Evolutionary conservation across 345 rosid species (phyloP), one percentile per base, ranked within the genome.

Genomic region (Laguncularia racemosa): DNA sequence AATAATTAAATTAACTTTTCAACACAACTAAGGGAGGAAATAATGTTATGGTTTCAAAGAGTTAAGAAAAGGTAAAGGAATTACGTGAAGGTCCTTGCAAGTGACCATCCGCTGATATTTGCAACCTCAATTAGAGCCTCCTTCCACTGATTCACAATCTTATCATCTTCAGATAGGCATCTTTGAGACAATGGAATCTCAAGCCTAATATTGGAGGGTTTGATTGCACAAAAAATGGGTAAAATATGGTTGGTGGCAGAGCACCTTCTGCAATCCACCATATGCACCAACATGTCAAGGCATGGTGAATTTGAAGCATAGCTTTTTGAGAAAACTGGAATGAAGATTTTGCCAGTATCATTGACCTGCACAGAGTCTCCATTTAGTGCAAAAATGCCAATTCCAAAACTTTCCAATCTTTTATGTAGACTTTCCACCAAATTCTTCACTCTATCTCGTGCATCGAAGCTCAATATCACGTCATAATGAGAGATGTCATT

Each of bases 281-380:
- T 63, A 46, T 48, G 59, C 9, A 43, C 50, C 12, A 56, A 46
- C 60, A 55, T 60, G 6, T 16, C 7, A 33, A 55, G 59, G 53
- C 67, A 63, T 28, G 59, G 44, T 17, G 48, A 2, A 20, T 59
- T 63, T 6, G 50, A 18, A 8, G 59, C 67, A 15, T 63, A 63
- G 9, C 38, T 26, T 33, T 23, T 46, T 21, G 67, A 63, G 46
- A 63, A 16, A 46, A 63, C 0, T 0, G 59, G 59, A 16, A 63
- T 55, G 16, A 38, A 55, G 23, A 63, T 55, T 21, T 43, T 63
- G 0, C 6, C 40, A 4, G 40, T 33, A 33, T 4, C 9, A 26
- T 33, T 33, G 6, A 33, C 40, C 40, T 33, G 40, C 40, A 33
- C 7, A 33, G 40, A 33, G 40, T 33, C 40, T 7, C 40, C 40